Conservation (phyloP, 345 rosid species). For the Abelmoschus esculentus region DNA sequence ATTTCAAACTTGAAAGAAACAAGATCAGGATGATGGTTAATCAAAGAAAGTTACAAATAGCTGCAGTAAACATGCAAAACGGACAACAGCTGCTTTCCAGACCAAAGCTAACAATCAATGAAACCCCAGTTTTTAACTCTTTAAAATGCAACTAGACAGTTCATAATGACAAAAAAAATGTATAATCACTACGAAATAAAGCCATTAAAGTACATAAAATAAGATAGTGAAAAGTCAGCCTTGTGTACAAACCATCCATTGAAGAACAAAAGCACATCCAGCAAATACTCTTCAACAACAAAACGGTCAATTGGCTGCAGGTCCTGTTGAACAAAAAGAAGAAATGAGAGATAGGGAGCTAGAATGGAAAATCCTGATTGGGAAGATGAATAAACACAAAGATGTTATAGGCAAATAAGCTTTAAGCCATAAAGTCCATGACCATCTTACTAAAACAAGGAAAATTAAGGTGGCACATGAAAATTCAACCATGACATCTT, state of each 20-base stretch:
- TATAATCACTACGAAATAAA: background rate
- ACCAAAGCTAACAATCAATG: background rate
- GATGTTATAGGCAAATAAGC: constrained; percentile 1
- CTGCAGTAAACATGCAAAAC: background rate
- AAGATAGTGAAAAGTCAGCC: background rate
- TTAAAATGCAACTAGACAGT: background rate
- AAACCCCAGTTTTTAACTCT: background rate
- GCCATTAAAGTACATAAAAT: background rate
- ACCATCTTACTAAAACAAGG: background rate
- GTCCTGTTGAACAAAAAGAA: constrained; percentile 21
- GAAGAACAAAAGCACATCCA: constrained; percentile 87
- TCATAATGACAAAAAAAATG: background rate
- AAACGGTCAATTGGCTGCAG: constrained; percentile 78
- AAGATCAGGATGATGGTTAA: no score
- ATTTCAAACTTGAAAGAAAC: constrained; percentile 4
- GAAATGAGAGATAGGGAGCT: background rate
- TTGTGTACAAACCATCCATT: constrained; percentile 84
- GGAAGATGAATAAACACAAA: background rate
- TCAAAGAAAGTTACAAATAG: background rate
- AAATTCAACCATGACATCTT: background rate
- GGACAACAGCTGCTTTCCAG: background rate
- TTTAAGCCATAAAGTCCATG: no score
- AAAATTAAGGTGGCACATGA: background rate
- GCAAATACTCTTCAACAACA: constrained; percentile 81
- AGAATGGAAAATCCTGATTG: constrained; percentile 7